Base-by-base conservation (phyloP, 257 asterid species). In the Solanum sitiens region DNA sequence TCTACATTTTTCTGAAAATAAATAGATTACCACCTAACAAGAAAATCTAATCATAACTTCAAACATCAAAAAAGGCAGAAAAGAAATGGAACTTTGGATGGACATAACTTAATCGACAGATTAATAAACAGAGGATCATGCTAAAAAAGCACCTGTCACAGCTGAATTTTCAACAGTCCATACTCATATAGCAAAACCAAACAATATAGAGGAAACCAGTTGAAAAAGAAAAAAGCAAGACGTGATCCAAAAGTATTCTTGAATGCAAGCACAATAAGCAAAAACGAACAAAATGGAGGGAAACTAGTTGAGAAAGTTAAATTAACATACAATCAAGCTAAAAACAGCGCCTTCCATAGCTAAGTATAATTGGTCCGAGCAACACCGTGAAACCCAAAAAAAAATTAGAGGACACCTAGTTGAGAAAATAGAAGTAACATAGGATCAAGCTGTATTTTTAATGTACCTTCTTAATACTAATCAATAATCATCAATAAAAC, bases 231-330 rank as follows among this genome's bases (percentile, higher is more conserved):
- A 80, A 86, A 82, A 87, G 67, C 25, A 5, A 9, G 35, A 73
- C 56, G 84, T 71, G 91, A 53, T 23, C 45, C 89, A 87, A 86
- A 86, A 0, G 23, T 42, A 93, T 35, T 18, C 79, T 33, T 35
- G 9, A 35, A 72, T 67, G 35, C 14, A 21, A 61, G 13, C 70
- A 61, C 30, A 61, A 21, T 8, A 61, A 63, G 71, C 71, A 63
- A 63, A 73, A 73, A 2, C 27, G 3, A 73, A 11, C 37, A 71
- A 13, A 50, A 7, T 40, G 42, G 40, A 84, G 11, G 35, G 32
- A 85, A 56, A n/a, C 79, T 47, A 33, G 35, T 50, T 11, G 65
- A 68, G 47, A 59, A 35, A 16, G 80, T 27, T 0, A 42, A 84
- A 87, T 56, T 35, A 4, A 11, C 30, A 83, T 65, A 86, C 56